These are phyloP conservation scores for Pythium rhizo-oryzae DNA, from an alignment of 352 stramenopile genomes.

Conservation along the genomic window DNA sequence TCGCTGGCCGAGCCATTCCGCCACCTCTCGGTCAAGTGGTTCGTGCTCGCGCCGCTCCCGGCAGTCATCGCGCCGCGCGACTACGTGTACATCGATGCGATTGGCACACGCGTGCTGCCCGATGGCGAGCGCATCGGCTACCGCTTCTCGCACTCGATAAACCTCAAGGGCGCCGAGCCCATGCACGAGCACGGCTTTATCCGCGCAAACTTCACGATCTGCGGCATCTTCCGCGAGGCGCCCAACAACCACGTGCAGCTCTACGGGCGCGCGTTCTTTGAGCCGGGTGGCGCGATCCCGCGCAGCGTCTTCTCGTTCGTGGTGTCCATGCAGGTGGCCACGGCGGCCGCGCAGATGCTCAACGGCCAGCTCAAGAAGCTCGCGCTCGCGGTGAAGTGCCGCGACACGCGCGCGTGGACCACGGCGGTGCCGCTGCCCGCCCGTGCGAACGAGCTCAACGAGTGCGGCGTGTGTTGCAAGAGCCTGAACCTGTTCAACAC, in stretches of 20 bases:
- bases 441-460: not conserved
- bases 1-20: conserved; percentile 37
- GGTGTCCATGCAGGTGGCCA: not conserved
- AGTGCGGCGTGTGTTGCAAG: conserved; percentile 16
- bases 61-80: conserved; percentile 35
- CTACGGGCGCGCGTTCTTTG: conserved; percentile 39
- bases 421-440: conserved; percentile 9
- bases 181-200: conserved; percentile 16
- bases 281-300: conserved; percentile 38
- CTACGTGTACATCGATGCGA: conserved; percentile 55
- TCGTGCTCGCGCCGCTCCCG: conserved; percentile 33
- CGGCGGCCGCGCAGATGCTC: not conserved
- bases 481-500: conserved; percentile 18
- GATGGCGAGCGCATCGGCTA: conserved; percentile 54
- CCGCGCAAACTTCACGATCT: conserved; percentile 43
- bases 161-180: not conserved
- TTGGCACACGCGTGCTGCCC: conserved; percentile 31
- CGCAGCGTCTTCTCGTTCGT: conserved; percentile 21
- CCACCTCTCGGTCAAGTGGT: conserved; percentile 27
- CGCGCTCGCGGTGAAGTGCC: conserved; percentile 10
- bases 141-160: conserved; percentile 53
- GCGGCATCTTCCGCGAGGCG: conserved; percentile 38
- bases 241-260: conserved; percentile 35
- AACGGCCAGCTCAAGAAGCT: conserved; percentile 20
- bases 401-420: conserved; percentile 9